phyloP scores from a whole-genome alignment of 169 alveolate species.

The Cryptosporidium sp. region DNA sequence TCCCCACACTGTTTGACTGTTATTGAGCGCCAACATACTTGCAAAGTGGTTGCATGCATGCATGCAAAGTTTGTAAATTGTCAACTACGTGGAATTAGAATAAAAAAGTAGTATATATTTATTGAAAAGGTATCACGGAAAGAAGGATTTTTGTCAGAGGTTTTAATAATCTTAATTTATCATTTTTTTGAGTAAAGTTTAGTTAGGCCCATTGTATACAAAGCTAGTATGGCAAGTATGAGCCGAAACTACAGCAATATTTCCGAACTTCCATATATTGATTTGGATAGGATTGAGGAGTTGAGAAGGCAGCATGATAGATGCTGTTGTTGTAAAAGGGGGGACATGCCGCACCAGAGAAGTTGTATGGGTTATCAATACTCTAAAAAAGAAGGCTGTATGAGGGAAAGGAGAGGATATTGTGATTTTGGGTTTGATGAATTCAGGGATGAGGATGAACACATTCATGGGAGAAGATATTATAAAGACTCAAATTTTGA shows the following conservation, averaged over 20 bases:
- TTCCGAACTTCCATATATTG: constrained; percentile 26
- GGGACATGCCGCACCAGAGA: neutral
- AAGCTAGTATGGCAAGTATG: constrained; percentile 2
- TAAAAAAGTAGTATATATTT: neutral
- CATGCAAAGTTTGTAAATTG: constrained; percentile 6
- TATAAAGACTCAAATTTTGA: neutral
- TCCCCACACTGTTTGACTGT: neutral
- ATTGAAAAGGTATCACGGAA: too few relatives aligned
- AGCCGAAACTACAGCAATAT: neutral
- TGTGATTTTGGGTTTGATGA: neutral
- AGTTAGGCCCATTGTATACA: neutral
- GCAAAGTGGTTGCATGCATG: constrained; percentile 10
- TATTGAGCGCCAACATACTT: neutral
- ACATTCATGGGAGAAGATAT: neutral
- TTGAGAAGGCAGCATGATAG: neutral
- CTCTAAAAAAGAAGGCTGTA: neutral
- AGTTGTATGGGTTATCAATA: neutral
- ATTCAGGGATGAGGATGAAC: neutral
- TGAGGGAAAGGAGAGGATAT: constrained; percentile 2
- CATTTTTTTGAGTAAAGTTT: too few relatives aligned
- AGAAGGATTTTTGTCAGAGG: neutral
- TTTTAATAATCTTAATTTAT: too few relatives aligned
- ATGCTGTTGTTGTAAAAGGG: neutral
- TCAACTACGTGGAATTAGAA: constrained; percentile 6
- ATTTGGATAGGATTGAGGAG: constrained; percentile 48